These are phyloP conservation scores for Bombardia bombarda DNA, from an alignment of 495 filamentous ascomycete species.

Conservation along the genomic window DNA sequence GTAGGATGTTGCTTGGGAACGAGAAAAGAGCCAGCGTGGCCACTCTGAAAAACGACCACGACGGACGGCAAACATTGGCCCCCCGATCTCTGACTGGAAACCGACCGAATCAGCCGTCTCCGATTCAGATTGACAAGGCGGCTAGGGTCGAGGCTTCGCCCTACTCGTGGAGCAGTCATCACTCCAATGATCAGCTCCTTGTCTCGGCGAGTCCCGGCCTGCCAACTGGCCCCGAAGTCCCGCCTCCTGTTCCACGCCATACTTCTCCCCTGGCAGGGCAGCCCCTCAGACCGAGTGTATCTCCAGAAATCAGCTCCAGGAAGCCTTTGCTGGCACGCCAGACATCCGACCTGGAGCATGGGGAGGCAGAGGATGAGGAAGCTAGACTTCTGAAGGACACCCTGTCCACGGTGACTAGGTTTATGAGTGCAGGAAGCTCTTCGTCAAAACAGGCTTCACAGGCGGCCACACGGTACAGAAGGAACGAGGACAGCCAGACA, in stretches of 20 bases:
- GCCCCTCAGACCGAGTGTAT: conserved; percentile 7
- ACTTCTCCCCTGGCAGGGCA: conserved; percentile 13
- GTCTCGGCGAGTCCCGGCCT: conserved; percentile 26
- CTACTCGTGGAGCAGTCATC: conserved; percentile 61
- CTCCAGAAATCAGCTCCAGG: conserved; percentile 37
- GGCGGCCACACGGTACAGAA: conserved; percentile 28
- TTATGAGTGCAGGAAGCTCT: conserved; percentile 18
- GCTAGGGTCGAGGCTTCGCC: conserved; percentile 50
- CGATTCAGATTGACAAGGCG: conserved; percentile 51
- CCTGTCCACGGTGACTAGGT: conserved; percentile 41
- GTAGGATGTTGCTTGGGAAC: conserved; percentile 56
- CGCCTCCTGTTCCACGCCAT: conserved; percentile 29
- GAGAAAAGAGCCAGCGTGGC: conserved; percentile 48
- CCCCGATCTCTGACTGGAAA: conserved; percentile 29
- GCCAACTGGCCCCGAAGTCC: conserved; percentile 17
- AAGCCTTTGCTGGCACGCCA: conserved; percentile 37
- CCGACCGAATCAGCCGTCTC: conserved; percentile 41
- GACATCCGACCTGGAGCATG: conserved; percentile 30
- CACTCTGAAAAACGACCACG: conserved; percentile 28
- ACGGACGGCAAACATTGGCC: conserved; percentile 18
- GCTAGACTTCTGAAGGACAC: conserved; percentile 58
- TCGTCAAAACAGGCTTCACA: too few relatives aligned
- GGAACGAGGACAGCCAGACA: conserved; percentile 21
- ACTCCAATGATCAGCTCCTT: conserved; percentile 57
- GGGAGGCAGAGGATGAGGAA: conserved; percentile 58